Percentiles rank a stretch among this genome's conserved stretches.
Evolutionary conservation across 2,329 filamentous ascomycete species (phyloP).

Genomic region (Chrysoporthe deuterocubensis): DNA sequence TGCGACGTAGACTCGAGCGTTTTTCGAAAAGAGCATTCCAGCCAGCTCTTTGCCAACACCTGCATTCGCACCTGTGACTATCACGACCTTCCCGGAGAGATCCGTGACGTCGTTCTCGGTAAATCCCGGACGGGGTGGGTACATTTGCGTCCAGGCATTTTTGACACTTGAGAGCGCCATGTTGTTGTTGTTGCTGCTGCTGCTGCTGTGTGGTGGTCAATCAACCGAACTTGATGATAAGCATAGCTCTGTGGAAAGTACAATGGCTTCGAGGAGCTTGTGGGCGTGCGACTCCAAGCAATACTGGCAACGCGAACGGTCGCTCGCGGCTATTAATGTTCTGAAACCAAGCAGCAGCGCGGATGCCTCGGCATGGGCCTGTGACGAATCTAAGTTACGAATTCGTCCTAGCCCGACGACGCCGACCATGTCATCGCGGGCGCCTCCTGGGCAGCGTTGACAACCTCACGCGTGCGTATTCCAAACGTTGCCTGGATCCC

Average conservation of each 20-base stretch:
- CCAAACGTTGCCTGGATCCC: too few relatives aligned
- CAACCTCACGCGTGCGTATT: too few relatives aligned
- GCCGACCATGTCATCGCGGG: too few relatives aligned
- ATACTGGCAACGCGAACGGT: too few relatives aligned
- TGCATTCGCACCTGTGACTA: constrained; percentile 43
- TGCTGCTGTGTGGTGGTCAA: not conserved
- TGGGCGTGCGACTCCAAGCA: not conserved
- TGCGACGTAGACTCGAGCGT: constrained; percentile 53
- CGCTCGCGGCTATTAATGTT: too few relatives aligned
- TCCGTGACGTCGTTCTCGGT: not conserved
- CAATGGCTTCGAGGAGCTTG: not conserved
- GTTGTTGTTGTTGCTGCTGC: not conserved
- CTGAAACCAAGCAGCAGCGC: too few relatives aligned
- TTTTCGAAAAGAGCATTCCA: constrained; percentile 52
- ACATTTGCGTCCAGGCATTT: not conserved
- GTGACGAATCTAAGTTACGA: too few relatives aligned
- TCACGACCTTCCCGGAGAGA: constrained; percentile 38
- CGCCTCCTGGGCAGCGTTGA: too few relatives aligned
- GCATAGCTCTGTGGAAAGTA: not conserved
- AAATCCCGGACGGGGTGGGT: not conserved
- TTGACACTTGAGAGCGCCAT: not conserved
- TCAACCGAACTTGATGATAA: not conserved
- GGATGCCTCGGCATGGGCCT: too few relatives aligned
- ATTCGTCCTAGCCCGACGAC: too few relatives aligned
- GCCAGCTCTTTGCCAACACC: constrained; percentile 50